phyloP scores from a whole-genome alignment of 2,329 filamentous ascomycete species.

The Plectosphaerella sp. region DNA sequence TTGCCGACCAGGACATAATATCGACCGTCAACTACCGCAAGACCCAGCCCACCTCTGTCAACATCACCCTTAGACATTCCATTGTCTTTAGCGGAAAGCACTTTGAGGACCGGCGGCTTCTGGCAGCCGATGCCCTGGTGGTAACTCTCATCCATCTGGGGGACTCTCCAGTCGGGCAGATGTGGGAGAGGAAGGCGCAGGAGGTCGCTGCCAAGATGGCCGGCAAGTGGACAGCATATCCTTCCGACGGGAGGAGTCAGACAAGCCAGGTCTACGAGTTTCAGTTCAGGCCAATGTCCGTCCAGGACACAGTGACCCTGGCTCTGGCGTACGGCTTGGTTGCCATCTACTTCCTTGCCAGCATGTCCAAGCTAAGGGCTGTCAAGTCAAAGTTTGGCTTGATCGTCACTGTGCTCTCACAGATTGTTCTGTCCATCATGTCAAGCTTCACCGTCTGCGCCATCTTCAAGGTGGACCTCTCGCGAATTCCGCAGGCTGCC shows the following conservation, averaged over 20 bases:
- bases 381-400: constrained; percentile 73
- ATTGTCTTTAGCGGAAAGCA: constrained; percentile 80
- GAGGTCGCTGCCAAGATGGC: constrained; percentile 43
- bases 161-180: constrained; percentile 57
- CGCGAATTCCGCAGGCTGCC: constrained; percentile 66
- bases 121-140: constrained; percentile 73
- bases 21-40: constrained; percentile 64
- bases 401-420: constrained; percentile 64
- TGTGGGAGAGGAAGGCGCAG: constrained; percentile 60
- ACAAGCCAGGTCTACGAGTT: constrained; percentile 70
- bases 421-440: constrained; percentile 68
- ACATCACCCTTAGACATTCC: constrained; percentile 70
- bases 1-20: constrained; percentile 58
- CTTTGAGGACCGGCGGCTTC: constrained; percentile 62
- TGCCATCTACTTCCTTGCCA: constrained; percentile 60
- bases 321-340: constrained; percentile 62
- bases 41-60: constrained; percentile 60
- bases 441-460: constrained; percentile 79
- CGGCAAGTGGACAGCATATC: constrained; percentile 62
- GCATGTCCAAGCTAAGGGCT: constrained; percentile 64
- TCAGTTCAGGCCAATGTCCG: constrained; percentile 69
- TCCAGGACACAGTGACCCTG: constrained; percentile 59
- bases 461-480: constrained; percentile 69
- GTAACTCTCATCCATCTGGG: constrained; percentile 69
- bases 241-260: constrained; percentile 47